Evolutionary conservation across 2,329 filamentous ascomycete genomes (phyloP).

Genomic region (Alternaria atra): DNA sequence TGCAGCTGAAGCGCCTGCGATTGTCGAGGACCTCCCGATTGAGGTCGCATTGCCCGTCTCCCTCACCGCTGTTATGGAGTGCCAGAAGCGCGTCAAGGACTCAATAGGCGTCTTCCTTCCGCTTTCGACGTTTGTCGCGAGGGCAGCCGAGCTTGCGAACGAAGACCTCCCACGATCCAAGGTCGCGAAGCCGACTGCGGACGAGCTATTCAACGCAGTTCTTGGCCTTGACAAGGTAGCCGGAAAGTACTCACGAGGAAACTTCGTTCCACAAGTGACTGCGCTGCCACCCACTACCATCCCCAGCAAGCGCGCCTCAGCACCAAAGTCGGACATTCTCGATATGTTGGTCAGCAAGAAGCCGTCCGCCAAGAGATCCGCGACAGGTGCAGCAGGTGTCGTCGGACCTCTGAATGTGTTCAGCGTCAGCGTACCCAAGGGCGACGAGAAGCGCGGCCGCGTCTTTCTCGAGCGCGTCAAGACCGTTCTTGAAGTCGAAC

Average conservation of each 20-base stretch:
- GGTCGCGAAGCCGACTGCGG: constrained; percentile 70
- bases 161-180: constrained; percentile 78
- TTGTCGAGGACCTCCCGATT: constrained; percentile 59
- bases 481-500: constrained; percentile 67
- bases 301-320: constrained; percentile 44
- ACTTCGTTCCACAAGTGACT: constrained; percentile 77
- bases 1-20: constrained; percentile 49
- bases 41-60: constrained; percentile 79
- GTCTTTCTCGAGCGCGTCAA: constrained; percentile 89
- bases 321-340: constrained; percentile 74
- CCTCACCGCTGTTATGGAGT: constrained; percentile 77
- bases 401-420: constrained; percentile 75
- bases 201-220: constrained; percentile 90
- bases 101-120: constrained; percentile 83
- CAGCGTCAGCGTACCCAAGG: constrained; percentile 78
- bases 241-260: constrained; percentile 62
- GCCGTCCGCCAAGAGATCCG: constrained; percentile 37
- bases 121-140: constrained; percentile 84
- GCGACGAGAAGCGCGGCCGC: constrained; percentile 82
- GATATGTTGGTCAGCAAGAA: constrained; percentile 70
- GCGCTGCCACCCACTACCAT: constrained; percentile 47
- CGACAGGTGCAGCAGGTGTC: constrained; percentile 32
- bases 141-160: constrained; percentile 87
- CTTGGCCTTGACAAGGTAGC: constrained; percentile 71
- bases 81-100: constrained; percentile 80